phyloP scores from a whole-genome alignment of 768 basidiomycete genomes.

The Rubroboletus satanas region DNA sequence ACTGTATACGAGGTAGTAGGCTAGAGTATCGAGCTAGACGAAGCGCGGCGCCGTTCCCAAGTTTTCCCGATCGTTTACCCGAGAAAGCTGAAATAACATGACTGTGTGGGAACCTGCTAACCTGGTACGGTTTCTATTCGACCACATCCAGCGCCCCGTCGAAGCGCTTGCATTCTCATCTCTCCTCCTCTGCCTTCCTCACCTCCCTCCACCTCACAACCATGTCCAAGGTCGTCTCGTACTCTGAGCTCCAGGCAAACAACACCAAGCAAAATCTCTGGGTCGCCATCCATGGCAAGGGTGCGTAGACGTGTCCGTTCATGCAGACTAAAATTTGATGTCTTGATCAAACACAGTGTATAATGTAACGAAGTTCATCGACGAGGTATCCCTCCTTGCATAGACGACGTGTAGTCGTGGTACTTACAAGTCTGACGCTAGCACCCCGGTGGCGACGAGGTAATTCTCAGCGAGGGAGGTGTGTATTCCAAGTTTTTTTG shows the following conservation, averaged over 20 bases:
- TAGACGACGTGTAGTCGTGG: neutral
- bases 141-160: neutral
- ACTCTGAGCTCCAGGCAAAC: slow-evolving; percentile 77
- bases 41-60: neutral
- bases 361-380: slow-evolving; percentile 88
- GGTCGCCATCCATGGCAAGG: slow-evolving; percentile 82
- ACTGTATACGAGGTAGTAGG: slow-evolving; percentile 25
- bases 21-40: neutral
- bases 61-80: neutral
- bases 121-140: slow-evolving; percentile 19
- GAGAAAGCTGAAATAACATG: too few species aligned
- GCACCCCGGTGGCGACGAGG: slow-evolving; percentile 99
- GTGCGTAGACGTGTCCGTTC: slow-evolving; percentile 35
- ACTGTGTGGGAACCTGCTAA: slow-evolving; percentile 29
- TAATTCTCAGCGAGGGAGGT: slow-evolving; percentile 90
- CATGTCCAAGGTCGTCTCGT: slow-evolving; percentile 54
- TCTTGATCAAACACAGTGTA: slow-evolving; percentile 59
- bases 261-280: slow-evolving; percentile 72
- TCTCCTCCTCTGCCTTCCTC: slow-evolving; percentile 7
- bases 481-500: slow-evolving; percentile 35
- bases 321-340: neutral
- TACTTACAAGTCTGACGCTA: slow-evolving; percentile 28
- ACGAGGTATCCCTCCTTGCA: slow-evolving; percentile 61
- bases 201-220: slow-evolving; percentile 20
- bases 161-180: slow-evolving; percentile 4